phyloP scores from a whole-genome alignment of 805 yeast genomes.

The Ogataea paradorogensis region DNA sequence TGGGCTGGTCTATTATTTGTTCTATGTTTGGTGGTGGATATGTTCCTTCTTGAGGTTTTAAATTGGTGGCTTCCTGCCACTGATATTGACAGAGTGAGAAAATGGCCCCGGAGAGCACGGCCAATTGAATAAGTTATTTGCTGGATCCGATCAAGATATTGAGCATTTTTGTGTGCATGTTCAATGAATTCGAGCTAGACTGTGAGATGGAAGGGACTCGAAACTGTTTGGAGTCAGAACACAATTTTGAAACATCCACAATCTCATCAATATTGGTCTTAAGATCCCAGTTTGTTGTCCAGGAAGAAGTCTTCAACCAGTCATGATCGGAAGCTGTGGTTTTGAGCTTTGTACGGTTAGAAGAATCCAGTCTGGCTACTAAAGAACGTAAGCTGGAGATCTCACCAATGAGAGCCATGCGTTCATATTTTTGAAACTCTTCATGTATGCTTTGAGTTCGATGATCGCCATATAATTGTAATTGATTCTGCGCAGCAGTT shows the following conservation, averaged over 20 bases:
- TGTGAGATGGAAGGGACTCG: slow-evolving; percentile 1
- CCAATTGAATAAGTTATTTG: slow-evolving; percentile 3
- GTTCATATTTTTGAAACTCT: slow-evolving; percentile 12
- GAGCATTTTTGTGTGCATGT: slow-evolving; percentile 1
- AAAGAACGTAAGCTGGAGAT: slow-evolving; percentile 15
- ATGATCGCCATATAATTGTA: slow-evolving; percentile 14
- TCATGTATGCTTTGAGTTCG: slow-evolving; percentile 9
- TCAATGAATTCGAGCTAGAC: slow-evolving; percentile 1
- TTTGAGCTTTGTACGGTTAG: neutral
- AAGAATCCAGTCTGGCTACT: slow-evolving; percentile 6
- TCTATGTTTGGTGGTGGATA: slow-evolving; percentile 77
- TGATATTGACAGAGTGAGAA: slow-evolving; percentile 68
- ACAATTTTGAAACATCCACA: neutral
- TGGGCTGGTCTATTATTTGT: slow-evolving; percentile 87
- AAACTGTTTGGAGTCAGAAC: neutral
- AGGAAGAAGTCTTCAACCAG: neutral
- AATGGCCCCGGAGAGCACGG: slow-evolving; percentile 63
- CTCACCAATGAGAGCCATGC: slow-evolving; percentile 13
- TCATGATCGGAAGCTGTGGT: neutral
- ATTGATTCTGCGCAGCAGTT: slow-evolving; percentile 5
- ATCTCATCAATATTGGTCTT: neutral
- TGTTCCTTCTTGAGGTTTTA: slow-evolving; percentile 56
- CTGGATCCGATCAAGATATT: neutral
- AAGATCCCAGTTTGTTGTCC: neutral
- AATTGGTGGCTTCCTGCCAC: slow-evolving; percentile 69